Conservation (phyloP, 1,284 basidiomycete species). For the Peniophora sp. region DNA sequence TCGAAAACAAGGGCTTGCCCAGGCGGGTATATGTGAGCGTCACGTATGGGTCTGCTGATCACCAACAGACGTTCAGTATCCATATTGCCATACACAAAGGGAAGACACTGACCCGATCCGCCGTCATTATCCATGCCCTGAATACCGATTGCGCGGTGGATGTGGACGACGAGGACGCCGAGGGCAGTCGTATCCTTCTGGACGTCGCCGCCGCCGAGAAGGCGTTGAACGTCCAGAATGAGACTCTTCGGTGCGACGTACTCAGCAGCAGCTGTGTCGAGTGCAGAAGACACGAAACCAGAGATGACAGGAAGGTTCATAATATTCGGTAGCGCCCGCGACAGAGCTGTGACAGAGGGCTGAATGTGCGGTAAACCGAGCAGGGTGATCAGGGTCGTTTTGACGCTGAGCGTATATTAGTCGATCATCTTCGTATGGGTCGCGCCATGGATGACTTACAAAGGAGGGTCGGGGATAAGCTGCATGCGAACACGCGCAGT, state of each 20-base stretch:
- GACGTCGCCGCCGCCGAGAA: slow-evolving; percentile 56
- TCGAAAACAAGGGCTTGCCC: slow-evolving; percentile 67
- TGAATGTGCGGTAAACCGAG: slow-evolving; percentile 75
- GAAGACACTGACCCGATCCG: slow-evolving; percentile 41
- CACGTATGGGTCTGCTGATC: slow-evolving; percentile 27
- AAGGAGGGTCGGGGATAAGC: slow-evolving; percentile 70
- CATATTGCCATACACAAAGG: background rate
- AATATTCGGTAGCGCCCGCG: slow-evolving; percentile 63
- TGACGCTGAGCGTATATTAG: slow-evolving; percentile 21
- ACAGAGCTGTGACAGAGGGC: slow-evolving; percentile 69
- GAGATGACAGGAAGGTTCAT: slow-evolving; percentile 76
- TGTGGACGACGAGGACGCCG: slow-evolving; percentile 63
- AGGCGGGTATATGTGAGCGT: slow-evolving; percentile 25
- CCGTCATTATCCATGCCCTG: slow-evolving; percentile 57
- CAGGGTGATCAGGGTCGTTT: slow-evolving; percentile 48
- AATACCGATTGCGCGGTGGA: slow-evolving; percentile 57
- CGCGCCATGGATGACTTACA: slow-evolving; percentile 30
- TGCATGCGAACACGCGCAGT: slow-evolving; percentile 73
- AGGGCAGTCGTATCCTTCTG: slow-evolving; percentile 55
- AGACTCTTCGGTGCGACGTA: slow-evolving; percentile 69
- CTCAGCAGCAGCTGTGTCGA: slow-evolving; percentile 55
- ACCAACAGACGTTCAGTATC: background rate
- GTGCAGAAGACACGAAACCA: slow-evolving; percentile 68
- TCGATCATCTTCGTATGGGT: slow-evolving; percentile 23
- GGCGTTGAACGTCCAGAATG: slow-evolving; percentile 65